A percentile compares a stretch with the other conserved stretches of the same genome.
These are phyloP conservation scores for Yamadazyma insecticola DNA, from an alignment of 805 yeast genomes.

Conservation along the genomic window DNA sequence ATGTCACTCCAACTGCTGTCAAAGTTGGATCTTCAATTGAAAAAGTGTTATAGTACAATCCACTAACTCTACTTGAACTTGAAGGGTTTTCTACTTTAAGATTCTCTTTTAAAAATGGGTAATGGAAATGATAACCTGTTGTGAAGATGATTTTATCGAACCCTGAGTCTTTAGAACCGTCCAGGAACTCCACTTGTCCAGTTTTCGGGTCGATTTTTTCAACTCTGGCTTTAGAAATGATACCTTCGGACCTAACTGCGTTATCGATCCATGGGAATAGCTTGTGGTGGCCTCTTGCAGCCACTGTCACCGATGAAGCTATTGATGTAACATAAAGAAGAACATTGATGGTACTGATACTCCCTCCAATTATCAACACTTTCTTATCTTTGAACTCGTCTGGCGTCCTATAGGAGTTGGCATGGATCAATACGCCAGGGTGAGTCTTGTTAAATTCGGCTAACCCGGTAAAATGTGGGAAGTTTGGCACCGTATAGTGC, in stretches of 20 bases:
- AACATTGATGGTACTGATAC: constrained; percentile 40
- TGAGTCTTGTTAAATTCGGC: constrained; percentile 37
- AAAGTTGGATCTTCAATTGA: constrained; percentile 40
- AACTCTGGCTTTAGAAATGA: constrained; percentile 25
- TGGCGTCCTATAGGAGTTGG: constrained; percentile 51
- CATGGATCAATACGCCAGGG: constrained; percentile 51
- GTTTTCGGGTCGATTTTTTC: constrained; percentile 16
- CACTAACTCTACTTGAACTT: constrained; percentile 29
- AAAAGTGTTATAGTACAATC: constrained; percentile 35
- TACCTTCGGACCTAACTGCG: constrained; percentile 32
- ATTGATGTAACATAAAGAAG: constrained; percentile 34
- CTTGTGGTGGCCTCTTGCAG: constrained; percentile 23
- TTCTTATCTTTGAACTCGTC: constrained; percentile 38
- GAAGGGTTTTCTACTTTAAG: constrained; percentile 19
- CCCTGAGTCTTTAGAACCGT: constrained; percentile 18
- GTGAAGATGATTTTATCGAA: constrained; percentile 43
- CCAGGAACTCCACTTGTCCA: constrained; percentile 21
- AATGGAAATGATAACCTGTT: constrained; percentile 48
- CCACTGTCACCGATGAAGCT: constrained; percentile 20
- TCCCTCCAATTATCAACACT: constrained; percentile 41
- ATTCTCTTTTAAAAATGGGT: constrained; percentile 34
- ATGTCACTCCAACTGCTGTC: constrained; percentile 36
- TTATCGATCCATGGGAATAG: constrained; percentile 32
- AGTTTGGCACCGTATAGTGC: constrained; percentile 55
- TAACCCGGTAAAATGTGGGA: constrained; percentile 55